Base-by-base conservation (phyloP, 179 eudicot species). In the Amaranthus tricolor region DNA sequence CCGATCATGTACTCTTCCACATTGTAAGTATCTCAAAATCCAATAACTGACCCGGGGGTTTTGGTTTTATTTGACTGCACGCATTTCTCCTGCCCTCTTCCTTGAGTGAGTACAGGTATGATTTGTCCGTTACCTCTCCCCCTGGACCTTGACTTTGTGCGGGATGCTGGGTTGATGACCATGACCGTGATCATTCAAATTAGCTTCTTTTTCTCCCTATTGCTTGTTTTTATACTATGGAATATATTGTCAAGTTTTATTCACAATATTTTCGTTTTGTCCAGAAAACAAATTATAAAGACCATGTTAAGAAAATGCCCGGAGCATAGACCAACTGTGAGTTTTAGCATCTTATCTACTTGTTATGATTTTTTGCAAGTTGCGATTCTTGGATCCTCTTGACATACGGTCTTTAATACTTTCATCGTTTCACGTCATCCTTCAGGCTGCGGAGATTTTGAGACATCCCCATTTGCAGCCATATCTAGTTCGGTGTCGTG, bases 281-380 rank as follows among this genome's bases (percentile, higher is more conserved):
- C 11, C 86, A 94, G 98, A 87, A 90, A 89, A 77, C 99, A 95
- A 83, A 90, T 95, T 20, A 88, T 95, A 51, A 95, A 93, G 84
- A 89, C 80, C 79, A 93, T 95, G 99, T 85, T 95, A 67, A 87
- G 99, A 81, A 95, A 90, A 84, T 88, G 78, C 69, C 93, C 99
- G 14, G 99, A 95, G 74, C 87, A 90, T 77, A 80, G 99, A 77
- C 99, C 99, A 40, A 93, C 96, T 31, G 98, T 94, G 80, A 87
- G 96, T 87, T 80, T 62, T 56, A 44, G n/a, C 45, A 15, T 72
- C 48, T 17, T 43, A 58, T 9, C 59, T 48, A 63, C 67, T 2
- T 14, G 10, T 31, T 31, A 31, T 4, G 17, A 13, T 6, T 10
- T 31, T 31, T n/a, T n/a, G n/a, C n/a, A n/a, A n/a, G n/a, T n/a